A percentile compares a stretch with the other conserved stretches of the same genome.
phyloP scores from a whole-genome alignment of 2,329 filamentous ascomycete genomes.

The Laburnicola sp. region DNA sequence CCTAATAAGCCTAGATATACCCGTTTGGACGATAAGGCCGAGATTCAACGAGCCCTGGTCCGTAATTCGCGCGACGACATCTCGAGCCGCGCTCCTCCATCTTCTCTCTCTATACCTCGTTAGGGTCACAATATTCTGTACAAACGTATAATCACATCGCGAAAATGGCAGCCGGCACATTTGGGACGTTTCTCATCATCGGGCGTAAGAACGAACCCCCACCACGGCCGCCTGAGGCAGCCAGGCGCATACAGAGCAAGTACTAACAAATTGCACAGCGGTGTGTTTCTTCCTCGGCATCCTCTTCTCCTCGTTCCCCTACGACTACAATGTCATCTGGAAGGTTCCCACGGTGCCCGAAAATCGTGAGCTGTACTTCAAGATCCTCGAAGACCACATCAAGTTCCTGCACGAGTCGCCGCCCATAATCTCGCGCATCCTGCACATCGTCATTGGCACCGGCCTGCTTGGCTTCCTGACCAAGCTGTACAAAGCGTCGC shows the following conservation, averaged over 20 bases:
- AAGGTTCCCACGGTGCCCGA: slow-evolving; percentile 68
- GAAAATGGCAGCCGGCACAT: slow-evolving; percentile 58
- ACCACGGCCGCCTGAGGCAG: slow-evolving; percentile 11
- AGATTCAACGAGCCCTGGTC: slow-evolving; percentile 18
- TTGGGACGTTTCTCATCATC: slow-evolving; percentile 96
- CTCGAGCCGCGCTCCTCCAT: slow-evolving; percentile 6
- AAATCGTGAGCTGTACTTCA: slow-evolving; percentile 70
- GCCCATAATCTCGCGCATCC: slow-evolving; percentile 86
- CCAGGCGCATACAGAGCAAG: neutral
- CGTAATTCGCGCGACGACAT: slow-evolving; percentile 16
- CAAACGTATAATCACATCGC: slow-evolving; percentile 8
- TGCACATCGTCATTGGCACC: slow-evolving; percentile 88
- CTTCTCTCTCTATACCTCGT: slow-evolving; percentile 1
- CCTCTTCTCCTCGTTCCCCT: slow-evolving; percentile 94
- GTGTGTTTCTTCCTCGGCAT: slow-evolving; percentile 98
- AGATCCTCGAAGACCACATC: slow-evolving; percentile 85
- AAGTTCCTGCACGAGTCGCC: slow-evolving; percentile 89
- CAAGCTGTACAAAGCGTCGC: slow-evolving; percentile 92
- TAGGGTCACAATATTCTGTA: slow-evolving; percentile 12
- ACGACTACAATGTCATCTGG: slow-evolving; percentile 90
- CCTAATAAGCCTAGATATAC: slow-evolving; percentile 31
- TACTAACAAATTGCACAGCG: slow-evolving; percentile 40
- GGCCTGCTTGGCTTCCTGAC: slow-evolving; percentile 86
- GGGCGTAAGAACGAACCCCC: slow-evolving; percentile 68
- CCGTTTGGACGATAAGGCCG: slow-evolving; percentile 31